Evolutionary conservation across 176 grass and related monocot species (phyloP), one percentile per base, ranked within the genome.

Genomic region (Elaeis guineensis): DNA sequence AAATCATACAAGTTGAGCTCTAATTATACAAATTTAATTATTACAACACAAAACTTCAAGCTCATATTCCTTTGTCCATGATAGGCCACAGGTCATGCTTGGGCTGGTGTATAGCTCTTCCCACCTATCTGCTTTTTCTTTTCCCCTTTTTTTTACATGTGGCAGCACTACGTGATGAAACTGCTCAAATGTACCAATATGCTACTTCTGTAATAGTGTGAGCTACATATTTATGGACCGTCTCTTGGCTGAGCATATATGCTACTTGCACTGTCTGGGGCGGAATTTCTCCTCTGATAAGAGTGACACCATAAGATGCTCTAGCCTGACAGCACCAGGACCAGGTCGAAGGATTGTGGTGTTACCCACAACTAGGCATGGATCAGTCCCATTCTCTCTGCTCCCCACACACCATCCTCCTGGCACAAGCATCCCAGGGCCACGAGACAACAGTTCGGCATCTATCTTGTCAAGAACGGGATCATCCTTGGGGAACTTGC

Each of bases 271-370:
- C 69, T 88, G 89, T 21, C 64, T 81, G 1, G 84, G 66, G 58
- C 70, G 80, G 66, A 93, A 93, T 21, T 82, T 93, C 50, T 93
- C 73, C 72, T 84, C 77, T 3, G 76, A 79, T 66, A 93, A 44
- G 9, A 93, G 71, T 57, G 80, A 84, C 52, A 44, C 18, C 21
- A 95, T 53, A 58, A 95, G 89, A 29, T 39, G 23, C 63, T 69
- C 67, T 63, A 95, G 69, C 71, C 85, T 64, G 51, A 61, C 24
- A 0, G 89, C 80, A 2, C 85, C 89, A 0, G 78, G 78, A 0
- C 89, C 81, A 0, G 81, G 85, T 61, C 51, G 55, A 17, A 88
- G 62, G 17, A 44, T 0, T 26, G 59, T 75, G 0, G 62, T n/a
- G 35, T 95, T 28, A 19, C 75, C 81, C 3, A 79, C 72, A 0